Percentiles rank a stretch among this genome's conserved stretches.
Evolutionary conservation across 2,329 filamentous ascomycete genomes (phyloP).

Genomic region (Xylaria sp.): DNA sequence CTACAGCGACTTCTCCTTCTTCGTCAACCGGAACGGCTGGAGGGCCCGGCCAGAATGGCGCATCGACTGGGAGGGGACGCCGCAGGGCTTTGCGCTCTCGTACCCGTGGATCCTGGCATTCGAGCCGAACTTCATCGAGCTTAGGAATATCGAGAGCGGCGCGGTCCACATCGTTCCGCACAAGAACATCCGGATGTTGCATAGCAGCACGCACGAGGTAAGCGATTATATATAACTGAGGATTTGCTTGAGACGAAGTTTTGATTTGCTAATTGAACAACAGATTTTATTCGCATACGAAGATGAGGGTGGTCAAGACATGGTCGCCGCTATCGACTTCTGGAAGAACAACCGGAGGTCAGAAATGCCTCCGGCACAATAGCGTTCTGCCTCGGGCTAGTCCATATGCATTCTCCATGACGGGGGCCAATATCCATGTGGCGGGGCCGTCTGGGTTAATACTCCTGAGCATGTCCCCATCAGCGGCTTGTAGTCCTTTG

Average conservation of each 20-base stretch:
- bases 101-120: constrained; percentile 98
- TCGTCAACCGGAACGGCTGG: constrained; percentile 98
- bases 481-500: constrained; percentile 16
- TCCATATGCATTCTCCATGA: constrained; percentile 10
- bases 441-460: too few relatives aligned
- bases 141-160: constrained; percentile 91
- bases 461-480: too few relatives aligned
- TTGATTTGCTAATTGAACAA: constrained; percentile 27
- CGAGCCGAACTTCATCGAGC: constrained; percentile 96
- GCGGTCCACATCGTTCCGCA: constrained; percentile 95
- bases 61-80: constrained; percentile 95
- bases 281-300: constrained; percentile 98
- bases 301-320: constrained; percentile 90
- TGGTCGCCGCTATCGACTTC: constrained; percentile 94
- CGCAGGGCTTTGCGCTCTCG: constrained; percentile 88
- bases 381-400: constrained; percentile 14
- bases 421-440: too few relatives aligned
- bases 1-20: constrained; percentile 98
- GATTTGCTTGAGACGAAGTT: too few relatives aligned
- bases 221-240: constrained; percentile 41
- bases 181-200: constrained; percentile 96
- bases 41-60: constrained; percentile 93
- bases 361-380: constrained; percentile 36
- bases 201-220: constrained; percentile 96
- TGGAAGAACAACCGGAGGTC: constrained; percentile 72